Base-by-base conservation (phyloP, 139 green algal genomes). In the Picochlorum costavermella region DNA sequence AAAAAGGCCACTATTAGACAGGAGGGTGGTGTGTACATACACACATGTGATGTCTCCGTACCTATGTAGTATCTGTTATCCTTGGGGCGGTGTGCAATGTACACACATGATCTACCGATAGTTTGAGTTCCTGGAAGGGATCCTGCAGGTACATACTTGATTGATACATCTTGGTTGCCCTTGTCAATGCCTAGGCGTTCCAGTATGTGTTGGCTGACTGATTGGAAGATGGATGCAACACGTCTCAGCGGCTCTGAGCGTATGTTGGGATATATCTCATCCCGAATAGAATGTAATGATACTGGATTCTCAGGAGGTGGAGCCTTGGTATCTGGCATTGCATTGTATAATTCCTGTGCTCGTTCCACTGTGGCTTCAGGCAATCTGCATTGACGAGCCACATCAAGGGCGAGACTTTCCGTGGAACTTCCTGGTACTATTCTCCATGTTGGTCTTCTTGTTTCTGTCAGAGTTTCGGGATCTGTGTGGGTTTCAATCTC, bases 331-430 rank as follows among this genome's bases (percentile, higher is more conserved):
- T 53, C 46, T 53, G 16, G 46, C n/a, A 53, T 53, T 53, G 73
- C 50, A 25, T 31, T 30, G n/a, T 70, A 81, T 17, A 81, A 50
- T 26, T 69, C 8, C 4, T 56, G 69, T 1, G 78, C 78, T 0
- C 78, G 60, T 2, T 20, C 26, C 43, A 83, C 29, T 30, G 80
- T 63, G 0, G 23, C 9, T 0, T 51, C 13, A 5, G 72, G 76
- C 55, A 88, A 17, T 4, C 71, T 30, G 16, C 64, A 76, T 6
- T 72, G 60, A 10, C 43, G 5, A 6, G 82, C 82, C 9, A 84
- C 79, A 50, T 83, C 71, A 56, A 88, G 61, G 4, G 82, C 82
- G 40, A 88, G 67, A 65, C 69, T 81, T 61, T 84, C 75, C 17
- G 50, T 75, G 70, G 71, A 76, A 23, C 44, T 56, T 10, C 82